Percentiles rank a stretch among this genome's conserved stretches.
Evolutionary conservation across 2,329 filamentous ascomycete species (phyloP).

Genomic region (Trichoderma gracile): DNA sequence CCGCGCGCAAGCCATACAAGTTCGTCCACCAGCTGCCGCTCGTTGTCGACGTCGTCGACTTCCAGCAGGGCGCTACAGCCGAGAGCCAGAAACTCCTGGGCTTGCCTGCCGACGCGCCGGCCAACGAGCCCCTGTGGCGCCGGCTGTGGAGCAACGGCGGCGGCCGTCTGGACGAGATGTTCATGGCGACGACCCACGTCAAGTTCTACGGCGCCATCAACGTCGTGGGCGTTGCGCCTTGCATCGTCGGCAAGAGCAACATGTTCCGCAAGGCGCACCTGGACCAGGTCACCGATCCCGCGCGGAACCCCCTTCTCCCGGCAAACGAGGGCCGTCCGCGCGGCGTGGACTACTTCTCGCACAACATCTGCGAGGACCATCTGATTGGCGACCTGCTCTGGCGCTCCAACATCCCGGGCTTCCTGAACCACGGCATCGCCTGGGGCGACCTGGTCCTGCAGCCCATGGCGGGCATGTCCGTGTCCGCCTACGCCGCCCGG

Average conservation of each 20-base stretch:
- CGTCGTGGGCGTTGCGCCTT: constrained; percentile 84
- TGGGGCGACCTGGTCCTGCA: constrained; percentile 88
- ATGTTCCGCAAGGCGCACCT: constrained; percentile 96
- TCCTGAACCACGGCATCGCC: constrained; percentile 78
- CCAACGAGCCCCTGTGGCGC: constrained; percentile 30
- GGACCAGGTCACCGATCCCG: constrained; percentile 64
- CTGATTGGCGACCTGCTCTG: constrained; percentile 91
- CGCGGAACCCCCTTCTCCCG: constrained; percentile 47
- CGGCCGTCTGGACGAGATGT: constrained; percentile 87
- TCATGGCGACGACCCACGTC: constrained; percentile 88
- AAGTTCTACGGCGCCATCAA: constrained; percentile 99
- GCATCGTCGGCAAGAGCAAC: constrained; percentile 94
- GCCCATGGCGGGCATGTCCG: constrained; percentile 79
- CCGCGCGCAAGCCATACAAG: constrained; percentile 66
- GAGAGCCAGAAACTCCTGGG: constrained; percentile 39
- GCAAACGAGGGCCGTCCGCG: constrained; percentile 47
- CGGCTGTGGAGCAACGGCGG: constrained; percentile 56
- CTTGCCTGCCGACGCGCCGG: constrained; percentile 37
- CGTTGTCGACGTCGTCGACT: constrained; percentile 68
- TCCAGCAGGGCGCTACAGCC: constrained; percentile 27
- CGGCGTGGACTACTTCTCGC: constrained; percentile 90
- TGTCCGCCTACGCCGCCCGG: constrained; percentile 74
- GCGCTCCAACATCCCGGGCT: constrained; percentile 65
- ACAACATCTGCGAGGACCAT: constrained; percentile 97
- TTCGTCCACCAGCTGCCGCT: constrained; percentile 94